Percentiles rank a stretch among this genome's conserved stretches.
Conservation (phyloP, 2,329 filamentous ascomycete genomes). For the Sarocladiaceae sp. region DNA sequence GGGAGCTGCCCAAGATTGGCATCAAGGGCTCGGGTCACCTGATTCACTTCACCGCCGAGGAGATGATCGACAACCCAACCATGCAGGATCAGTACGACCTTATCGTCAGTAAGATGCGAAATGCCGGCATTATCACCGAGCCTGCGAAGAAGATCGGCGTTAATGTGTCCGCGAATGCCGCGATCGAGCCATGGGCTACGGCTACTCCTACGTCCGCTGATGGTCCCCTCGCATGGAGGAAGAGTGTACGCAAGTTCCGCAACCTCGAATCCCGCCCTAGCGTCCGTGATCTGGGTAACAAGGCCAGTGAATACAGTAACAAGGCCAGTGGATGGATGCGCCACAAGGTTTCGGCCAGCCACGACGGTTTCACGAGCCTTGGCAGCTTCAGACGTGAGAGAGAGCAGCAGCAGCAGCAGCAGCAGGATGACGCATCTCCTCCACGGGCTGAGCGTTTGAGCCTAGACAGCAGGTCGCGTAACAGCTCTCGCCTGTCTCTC, state of each 20-base stretch:
- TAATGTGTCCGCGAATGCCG: not conserved
- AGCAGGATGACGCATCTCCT: not conserved
- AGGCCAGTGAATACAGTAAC: too few relatives aligned
- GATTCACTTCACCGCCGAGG: constrained; percentile 37
- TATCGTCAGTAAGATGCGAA: constrained; percentile 22
- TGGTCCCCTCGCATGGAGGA: constrained; percentile 13
- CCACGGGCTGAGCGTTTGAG: not conserved
- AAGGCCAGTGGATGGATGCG: constrained; percentile 22
- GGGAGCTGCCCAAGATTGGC: constrained; percentile 29
- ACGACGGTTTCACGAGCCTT: not conserved
- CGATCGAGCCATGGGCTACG: not conserved
- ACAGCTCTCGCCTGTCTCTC: not conserved
- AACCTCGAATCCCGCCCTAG: constrained; percentile 14
- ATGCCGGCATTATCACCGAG: constrained; percentile 13
- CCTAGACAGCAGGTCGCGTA: not conserved
- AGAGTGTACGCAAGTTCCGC: constrained; percentile 17
- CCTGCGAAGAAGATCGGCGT: constrained; percentile 15
- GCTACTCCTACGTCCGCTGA: constrained; percentile 10
- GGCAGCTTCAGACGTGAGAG: not conserved
- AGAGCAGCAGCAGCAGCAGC: not conserved
- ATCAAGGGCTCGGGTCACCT: constrained; percentile 28
- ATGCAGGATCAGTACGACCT: constrained; percentile 43
- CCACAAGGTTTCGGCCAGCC: constrained; percentile 15
- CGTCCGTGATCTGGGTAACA: constrained; percentile 19
- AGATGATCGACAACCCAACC: constrained; percentile 43